Percentiles rank a stretch among this genome's conserved stretches.
Evolutionary conservation across 176 grass and related monocot genomes (phyloP).

Genomic region (Avena sativa): DNA sequence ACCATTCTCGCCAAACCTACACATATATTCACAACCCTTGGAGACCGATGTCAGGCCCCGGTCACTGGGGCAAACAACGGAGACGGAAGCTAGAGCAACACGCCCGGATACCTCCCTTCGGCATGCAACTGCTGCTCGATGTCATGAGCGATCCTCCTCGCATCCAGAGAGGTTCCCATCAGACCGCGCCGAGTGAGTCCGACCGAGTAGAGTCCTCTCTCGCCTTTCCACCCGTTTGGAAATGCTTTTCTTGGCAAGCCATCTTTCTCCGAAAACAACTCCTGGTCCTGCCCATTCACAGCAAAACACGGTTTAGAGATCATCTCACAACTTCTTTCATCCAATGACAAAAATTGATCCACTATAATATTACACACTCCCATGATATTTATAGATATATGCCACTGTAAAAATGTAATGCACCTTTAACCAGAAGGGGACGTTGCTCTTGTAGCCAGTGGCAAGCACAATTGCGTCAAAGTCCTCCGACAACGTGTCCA

Average conservation of each 20-base stretch:
- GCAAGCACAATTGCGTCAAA: constrained; percentile 79
- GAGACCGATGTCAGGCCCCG: not conserved
- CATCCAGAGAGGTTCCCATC: constrained; percentile 78
- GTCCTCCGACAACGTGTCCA: constrained; percentile 55
- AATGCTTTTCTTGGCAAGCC: constrained; percentile 85
- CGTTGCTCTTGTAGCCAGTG: constrained; percentile 95
- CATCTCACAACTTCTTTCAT: not conserved
- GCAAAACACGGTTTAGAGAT: constrained; percentile 27
- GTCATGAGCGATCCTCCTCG: constrained; percentile 74
- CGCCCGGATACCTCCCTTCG: constrained; percentile 19
- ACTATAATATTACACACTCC: not conserved
- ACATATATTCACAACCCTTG: constrained; percentile 55
- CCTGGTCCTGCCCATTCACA: constrained; percentile 61
- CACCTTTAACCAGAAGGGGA: constrained; percentile 92
- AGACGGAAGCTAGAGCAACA: constrained; percentile 15
- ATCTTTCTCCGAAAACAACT: constrained; percentile 84
- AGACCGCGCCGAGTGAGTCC: constrained; percentile 79
- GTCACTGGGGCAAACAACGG: not conserved
- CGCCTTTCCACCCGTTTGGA: constrained; percentile 88
- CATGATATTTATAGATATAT: constrained; percentile 1
- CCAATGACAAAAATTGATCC: not conserved
- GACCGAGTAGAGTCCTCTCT: constrained; percentile 74
- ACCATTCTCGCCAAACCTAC: constrained; percentile 48
- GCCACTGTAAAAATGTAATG: not conserved
- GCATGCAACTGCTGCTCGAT: constrained; percentile 67